Evolutionary conservation across 1,284 basidiomycete genomes (phyloP).

Genomic region (Apiotrichum laibachii): DNA sequence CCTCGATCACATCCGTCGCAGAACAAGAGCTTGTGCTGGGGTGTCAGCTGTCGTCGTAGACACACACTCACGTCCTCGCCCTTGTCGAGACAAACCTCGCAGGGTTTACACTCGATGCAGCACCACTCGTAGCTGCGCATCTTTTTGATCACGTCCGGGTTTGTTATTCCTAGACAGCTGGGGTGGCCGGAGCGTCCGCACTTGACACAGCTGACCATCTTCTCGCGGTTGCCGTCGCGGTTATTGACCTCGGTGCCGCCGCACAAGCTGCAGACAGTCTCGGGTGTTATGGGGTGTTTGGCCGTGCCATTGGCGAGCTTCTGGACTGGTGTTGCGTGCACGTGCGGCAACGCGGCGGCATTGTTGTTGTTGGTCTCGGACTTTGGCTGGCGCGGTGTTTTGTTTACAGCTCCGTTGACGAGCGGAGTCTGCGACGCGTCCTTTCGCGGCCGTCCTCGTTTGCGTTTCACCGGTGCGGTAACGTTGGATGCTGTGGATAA

Average conservation of each 20-base stretch:
- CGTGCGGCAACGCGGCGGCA: neutral
- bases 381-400: neutral
- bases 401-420: neutral
- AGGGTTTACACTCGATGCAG: conserved; percentile 90
- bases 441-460: conserved; percentile 20
- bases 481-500: conserved; percentile 9
- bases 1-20: conserved; percentile 95
- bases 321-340: neutral
- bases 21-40: conserved; percentile 71
- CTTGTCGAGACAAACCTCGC: conserved; percentile 80
- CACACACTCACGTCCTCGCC: conserved; percentile 75
- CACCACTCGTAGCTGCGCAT: conserved; percentile 73
- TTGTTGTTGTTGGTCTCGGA: neutral
- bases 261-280: conserved; percentile 37
- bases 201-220: conserved; percentile 39
- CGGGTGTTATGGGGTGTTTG: conserved; percentile 7
- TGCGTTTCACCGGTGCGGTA: conserved; percentile 16
- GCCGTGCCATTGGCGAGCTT: neutral
- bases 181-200: conserved; percentile 59
- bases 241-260: conserved; percentile 28
- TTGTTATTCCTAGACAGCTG: conserved; percentile 60
- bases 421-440: neutral
- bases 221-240: conserved; percentile 26
- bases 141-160: conserved; percentile 21
- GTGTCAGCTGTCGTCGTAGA: neutral